Evolutionary conservation across 2,329 filamentous ascomycete species (phyloP).

Genomic region (Emergomyces orientalis): DNA sequence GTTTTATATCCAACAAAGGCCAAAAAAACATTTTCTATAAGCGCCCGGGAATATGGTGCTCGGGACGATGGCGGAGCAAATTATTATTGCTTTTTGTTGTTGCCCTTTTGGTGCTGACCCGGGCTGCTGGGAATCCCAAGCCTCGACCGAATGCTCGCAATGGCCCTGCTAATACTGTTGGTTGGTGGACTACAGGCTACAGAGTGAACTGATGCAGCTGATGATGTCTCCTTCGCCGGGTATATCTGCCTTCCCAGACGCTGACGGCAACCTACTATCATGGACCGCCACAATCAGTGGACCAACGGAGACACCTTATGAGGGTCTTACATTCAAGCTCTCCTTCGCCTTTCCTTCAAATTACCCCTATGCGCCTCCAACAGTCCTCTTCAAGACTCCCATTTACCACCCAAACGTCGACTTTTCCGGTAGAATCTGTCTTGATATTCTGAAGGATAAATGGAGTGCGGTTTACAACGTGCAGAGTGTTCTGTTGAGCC

Average conservation of each 20-base stretch:
- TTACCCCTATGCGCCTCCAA: conserved; percentile 86
- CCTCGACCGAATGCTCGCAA: not conserved
- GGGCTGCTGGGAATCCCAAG: not conserved
- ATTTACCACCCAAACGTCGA: conserved; percentile 99
- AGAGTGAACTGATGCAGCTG: conserved; percentile 95
- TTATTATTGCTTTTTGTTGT: not conserved
- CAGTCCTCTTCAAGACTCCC: conserved; percentile 92
- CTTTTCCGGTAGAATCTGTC: conserved; percentile 90
- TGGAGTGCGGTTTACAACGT: conserved; percentile 98
- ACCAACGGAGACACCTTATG: conserved; percentile 84
- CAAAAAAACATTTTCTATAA: not conserved
- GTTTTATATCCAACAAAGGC: conserved; percentile 12
- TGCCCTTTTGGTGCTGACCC: not conserved
- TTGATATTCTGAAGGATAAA: conserved; percentile 98
- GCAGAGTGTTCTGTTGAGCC: conserved; percentile 79
- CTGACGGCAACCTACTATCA: conserved; percentile 77
- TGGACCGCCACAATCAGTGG: conserved; percentile 94
- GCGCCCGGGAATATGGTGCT: not conserved
- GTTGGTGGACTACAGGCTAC: conserved; percentile 55
- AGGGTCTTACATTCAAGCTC: conserved; percentile 80
- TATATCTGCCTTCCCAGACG: conserved; percentile 87
- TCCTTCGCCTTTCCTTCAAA: conserved; percentile 82
- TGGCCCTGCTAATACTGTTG: not conserved
- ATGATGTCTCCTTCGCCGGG: conserved; percentile 93
- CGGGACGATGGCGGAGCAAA: not conserved